Evolutionary conservation across 202 grass and related monocot species (phyloP).

Genomic region (Zizania palustris): DNA sequence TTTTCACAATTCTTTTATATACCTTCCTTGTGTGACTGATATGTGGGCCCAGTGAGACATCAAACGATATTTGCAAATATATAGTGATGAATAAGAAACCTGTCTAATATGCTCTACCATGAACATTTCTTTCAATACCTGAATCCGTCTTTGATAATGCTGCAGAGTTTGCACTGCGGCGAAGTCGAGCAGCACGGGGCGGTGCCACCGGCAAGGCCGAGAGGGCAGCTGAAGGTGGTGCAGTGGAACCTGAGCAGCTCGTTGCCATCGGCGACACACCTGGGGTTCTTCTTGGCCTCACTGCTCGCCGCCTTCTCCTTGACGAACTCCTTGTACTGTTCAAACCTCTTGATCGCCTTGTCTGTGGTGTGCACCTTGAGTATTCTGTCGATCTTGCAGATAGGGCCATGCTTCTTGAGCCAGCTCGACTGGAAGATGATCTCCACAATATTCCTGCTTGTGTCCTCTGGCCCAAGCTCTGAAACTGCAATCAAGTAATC

Average conservation of each 20-base stretch:
- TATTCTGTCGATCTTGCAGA: constrained; percentile 78
- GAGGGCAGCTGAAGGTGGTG: constrained; percentile 62
- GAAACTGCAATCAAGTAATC: constrained; percentile 49
- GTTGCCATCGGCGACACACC: constrained; percentile 88
- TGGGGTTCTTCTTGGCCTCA: constrained; percentile 59
- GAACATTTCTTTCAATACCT: constrained; percentile 37
- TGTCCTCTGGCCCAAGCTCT: constrained; percentile 71
- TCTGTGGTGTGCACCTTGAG: constrained; percentile 68
- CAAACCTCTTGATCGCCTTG: constrained; percentile 63
- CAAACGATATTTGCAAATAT: not conserved
- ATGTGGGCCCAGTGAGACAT: not conserved
- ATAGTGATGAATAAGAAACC: not conserved
- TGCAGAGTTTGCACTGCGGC: constrained; percentile 59
- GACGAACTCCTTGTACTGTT: constrained; percentile 78
- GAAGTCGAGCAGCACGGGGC: constrained; percentile 55
- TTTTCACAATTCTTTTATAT: not conserved
- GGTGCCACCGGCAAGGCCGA: constrained; percentile 47
- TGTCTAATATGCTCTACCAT: not conserved
- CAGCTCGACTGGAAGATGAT: constrained; percentile 98
- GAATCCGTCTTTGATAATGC: constrained; percentile 78
- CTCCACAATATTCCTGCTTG: constrained; percentile 89
- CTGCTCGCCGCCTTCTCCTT: constrained; percentile 53
- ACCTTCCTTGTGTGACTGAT: not conserved
- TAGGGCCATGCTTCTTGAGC: constrained; percentile 52
- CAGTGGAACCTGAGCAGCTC: constrained; percentile 79